A percentile compares a stretch with the other conserved stretches of the same genome.
Conservation (phyloP, 495 filamentous ascomycete species). For the Tuber aestivum region DNA sequence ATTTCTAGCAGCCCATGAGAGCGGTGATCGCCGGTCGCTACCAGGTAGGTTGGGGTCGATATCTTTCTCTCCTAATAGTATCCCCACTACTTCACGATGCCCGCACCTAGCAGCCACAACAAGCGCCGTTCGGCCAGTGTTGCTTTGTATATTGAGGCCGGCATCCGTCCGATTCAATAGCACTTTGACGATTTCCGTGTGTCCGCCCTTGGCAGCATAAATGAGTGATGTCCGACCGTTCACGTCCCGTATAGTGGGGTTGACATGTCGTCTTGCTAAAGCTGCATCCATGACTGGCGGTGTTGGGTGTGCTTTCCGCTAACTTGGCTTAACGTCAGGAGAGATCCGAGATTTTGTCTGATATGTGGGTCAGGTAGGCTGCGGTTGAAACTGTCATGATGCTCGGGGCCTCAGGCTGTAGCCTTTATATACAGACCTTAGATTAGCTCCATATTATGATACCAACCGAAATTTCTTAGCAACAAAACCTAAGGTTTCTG, state of each 20-base stretch:
- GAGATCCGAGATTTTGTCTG: no score
- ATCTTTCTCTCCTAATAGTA: neutral
- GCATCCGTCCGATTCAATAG: neutral
- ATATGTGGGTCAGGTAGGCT: no score
- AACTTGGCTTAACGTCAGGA: neutral
- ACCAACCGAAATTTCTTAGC: no score
- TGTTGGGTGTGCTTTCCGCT: neutral
- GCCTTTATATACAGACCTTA: no score
- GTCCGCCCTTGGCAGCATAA: neutral
- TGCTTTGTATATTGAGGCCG: neutral
- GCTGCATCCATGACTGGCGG: neutral
- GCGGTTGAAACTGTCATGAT: no score
- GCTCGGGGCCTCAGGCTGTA: no score
- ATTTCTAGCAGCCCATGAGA: neutral
- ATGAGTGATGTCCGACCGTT: neutral
- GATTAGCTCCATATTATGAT: no score
- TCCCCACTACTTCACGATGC: neutral
- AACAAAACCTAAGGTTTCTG: neutral
- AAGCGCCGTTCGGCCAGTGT: neutral
- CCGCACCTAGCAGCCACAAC: neutral
- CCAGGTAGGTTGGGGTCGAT: neutral
- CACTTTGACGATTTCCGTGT: neutral
- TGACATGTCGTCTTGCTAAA: neutral
- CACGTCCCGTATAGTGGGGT: neutral
- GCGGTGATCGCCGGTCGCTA: neutral